Evolutionary conservation across 2,329 filamentous ascomycete genomes (phyloP).

Genomic region (Calonectria pteridis): DNA sequence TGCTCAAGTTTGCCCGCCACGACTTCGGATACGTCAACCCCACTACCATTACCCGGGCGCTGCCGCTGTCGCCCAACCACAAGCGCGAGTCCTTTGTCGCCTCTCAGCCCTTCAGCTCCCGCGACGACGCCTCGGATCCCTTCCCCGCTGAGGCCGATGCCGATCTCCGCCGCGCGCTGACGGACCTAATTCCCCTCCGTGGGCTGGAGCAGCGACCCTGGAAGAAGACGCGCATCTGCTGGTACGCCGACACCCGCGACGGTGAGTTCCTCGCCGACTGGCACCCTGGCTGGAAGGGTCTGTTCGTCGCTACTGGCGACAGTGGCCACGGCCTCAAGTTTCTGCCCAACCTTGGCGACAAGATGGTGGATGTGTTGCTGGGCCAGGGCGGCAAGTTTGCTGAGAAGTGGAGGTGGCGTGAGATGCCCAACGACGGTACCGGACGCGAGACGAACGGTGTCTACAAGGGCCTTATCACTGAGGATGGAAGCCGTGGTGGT

Average conservation of each 20-base stretch:
- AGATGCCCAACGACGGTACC: conserved; percentile 56
- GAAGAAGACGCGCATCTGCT: conserved; percentile 74
- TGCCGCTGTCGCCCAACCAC: conserved; percentile 47
- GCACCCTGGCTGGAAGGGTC: conserved; percentile 70
- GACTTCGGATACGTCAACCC: conserved; percentile 76
- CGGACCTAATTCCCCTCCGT: conserved; percentile 69
- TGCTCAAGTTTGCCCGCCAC: conserved; percentile 80
- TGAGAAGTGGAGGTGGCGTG: conserved; percentile 74
- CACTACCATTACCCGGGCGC: conserved; percentile 49
- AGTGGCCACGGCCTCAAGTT: conserved; percentile 79
- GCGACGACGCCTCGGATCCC: conserved; percentile 56
- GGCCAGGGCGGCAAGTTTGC: conserved; percentile 63
- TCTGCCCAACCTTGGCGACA: conserved; percentile 73
- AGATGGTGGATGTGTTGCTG: conserved; percentile 68
- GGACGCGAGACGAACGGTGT: conserved; percentile 51
- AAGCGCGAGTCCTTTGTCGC: conserved; percentile 48
- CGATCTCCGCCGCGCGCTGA: conserved; percentile 72
- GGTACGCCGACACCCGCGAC: conserved; percentile 81
- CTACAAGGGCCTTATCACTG: conserved; percentile 58
- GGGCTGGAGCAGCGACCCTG: conserved; percentile 71
- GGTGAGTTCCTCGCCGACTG: conserved; percentile 80
- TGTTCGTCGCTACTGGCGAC: conserved; percentile 73
- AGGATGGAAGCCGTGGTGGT: conserved; percentile 67
- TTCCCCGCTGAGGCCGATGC: conserved; percentile 72
- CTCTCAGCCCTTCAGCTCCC: conserved; percentile 52